These are phyloP conservation scores for Dissophora ornata DNA, from an alignment of 192 early-diverging fungal genomes.

Conservation along the genomic window DNA sequence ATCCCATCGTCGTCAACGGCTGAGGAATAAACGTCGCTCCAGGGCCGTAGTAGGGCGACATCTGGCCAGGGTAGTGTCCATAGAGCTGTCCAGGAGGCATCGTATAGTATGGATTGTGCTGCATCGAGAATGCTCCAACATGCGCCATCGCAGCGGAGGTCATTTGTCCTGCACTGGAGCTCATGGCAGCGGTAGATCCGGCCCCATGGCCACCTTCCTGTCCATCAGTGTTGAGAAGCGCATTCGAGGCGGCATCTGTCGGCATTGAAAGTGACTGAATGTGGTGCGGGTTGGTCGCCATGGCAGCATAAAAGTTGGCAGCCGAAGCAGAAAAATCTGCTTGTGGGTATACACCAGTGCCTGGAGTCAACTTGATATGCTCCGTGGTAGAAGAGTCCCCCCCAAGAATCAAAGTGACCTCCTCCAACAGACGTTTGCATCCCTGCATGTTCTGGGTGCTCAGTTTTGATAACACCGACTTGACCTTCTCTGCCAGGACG, in stretches of 20 bases:
- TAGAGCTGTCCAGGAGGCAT: slow-evolving; percentile 46
- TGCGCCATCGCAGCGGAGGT: slow-evolving; percentile 24
- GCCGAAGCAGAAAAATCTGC: slow-evolving; percentile 19
- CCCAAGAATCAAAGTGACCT: slow-evolving; percentile 62
- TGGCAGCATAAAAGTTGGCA: slow-evolving; percentile 26
- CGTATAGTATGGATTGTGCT: slow-evolving; percentile 36
- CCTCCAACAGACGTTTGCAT: slow-evolving; percentile 84
- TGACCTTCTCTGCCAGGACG: slow-evolving; percentile 79
- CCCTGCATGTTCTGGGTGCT: slow-evolving; percentile 77
- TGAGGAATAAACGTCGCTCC: slow-evolving; percentile 34
- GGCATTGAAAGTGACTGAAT: slow-evolving; percentile 14
- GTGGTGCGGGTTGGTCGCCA: slow-evolving; percentile 29
- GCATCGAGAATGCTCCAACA: slow-evolving; percentile 14
- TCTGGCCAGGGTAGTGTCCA: slow-evolving; percentile 49
- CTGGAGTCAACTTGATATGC: slow-evolving; percentile 14
- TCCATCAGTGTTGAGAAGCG: slow-evolving; percentile 18
- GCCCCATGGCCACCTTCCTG: slow-evolving; percentile 17
- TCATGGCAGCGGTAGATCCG: slow-evolving; percentile 9
- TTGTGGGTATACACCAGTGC: slow-evolving; percentile 15
- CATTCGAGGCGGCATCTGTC: background rate
- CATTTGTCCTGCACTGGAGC: background rate
- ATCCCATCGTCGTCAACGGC: slow-evolving; percentile 35
- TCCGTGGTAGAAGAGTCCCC: slow-evolving; percentile 27
- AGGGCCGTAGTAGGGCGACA: slow-evolving; percentile 42
- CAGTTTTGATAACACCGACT: slow-evolving; percentile 65